These are phyloP conservation scores for Oryza rufipogon DNA, from an alignment of 176 grass and related monocot species.

Conservation along the genomic window DNA sequence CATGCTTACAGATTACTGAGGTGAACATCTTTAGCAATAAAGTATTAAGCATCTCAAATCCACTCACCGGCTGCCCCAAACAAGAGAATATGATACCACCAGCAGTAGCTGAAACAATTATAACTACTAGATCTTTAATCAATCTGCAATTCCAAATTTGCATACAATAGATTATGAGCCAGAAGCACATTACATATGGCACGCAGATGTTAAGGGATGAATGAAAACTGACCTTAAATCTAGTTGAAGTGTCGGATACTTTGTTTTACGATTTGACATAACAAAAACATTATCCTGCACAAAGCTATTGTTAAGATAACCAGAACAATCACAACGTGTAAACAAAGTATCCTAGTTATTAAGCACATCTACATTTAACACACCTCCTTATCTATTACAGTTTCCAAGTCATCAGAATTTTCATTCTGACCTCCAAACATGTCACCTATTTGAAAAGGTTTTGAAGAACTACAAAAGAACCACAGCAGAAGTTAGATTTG, in stretches of 20 bases:
- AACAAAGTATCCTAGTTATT: not conserved
- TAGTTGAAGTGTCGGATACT: constrained; percentile 94
- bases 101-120: constrained; percentile 94
- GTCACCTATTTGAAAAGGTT: constrained; percentile 97
- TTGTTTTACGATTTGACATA: constrained; percentile 99
- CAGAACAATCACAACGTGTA: constrained; percentile 15
- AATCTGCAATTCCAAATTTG: constrained; percentile 68
- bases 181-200: constrained; percentile 28
- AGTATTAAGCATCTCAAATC: constrained; percentile 31
- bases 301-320: constrained; percentile 23
- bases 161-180: constrained; percentile 12
- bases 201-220: constrained; percentile 34
- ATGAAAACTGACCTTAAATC: constrained; percentile 67
- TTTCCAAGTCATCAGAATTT: constrained; percentile 87
- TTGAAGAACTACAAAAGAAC: constrained; percentile 66
- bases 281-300: constrained; percentile 99
- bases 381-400: constrained; percentile 97
- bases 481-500: constrained; percentile 27
- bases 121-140: constrained; percentile 94
- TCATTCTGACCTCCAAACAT: constrained; percentile 90
- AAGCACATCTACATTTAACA: constrained; percentile 19
- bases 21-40: constrained; percentile 3
- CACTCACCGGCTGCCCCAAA: constrained; percentile 85
- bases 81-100: constrained; percentile 95
- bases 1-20: constrained; percentile 28